Conservation (phyloP, 306 rosid genomes). For the Fragaria iinumae region DNA sequence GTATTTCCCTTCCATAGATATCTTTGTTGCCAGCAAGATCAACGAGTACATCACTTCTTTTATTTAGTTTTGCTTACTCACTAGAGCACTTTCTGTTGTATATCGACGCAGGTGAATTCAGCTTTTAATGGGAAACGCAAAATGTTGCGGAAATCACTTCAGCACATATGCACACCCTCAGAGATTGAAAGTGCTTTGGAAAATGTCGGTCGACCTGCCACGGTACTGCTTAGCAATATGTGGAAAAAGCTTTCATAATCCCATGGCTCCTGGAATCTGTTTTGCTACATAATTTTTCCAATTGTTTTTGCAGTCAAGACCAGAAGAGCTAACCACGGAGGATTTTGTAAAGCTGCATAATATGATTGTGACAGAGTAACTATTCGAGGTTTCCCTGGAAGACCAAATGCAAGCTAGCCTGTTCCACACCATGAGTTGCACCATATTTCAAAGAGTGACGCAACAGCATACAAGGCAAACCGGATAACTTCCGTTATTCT, state of each 20-base stretch:
- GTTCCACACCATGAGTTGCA: background rate
- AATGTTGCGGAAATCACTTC: conserved; percentile 84
- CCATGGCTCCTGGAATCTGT: background rate
- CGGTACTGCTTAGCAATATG: conserved; percentile 37
- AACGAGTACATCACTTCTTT: background rate
- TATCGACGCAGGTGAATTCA: conserved; percentile 59
- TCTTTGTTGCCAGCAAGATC: background rate
- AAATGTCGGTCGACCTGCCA: conserved; percentile 56
- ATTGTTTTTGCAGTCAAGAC: conserved; percentile 59
- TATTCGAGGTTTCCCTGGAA: conserved; percentile 16
- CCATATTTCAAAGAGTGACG: background rate
- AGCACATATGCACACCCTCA: conserved; percentile 61
- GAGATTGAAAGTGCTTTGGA: conserved; percentile 71
- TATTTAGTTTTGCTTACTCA: background rate
- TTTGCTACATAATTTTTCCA: conserved; percentile 9
- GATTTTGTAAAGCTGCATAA: conserved; percentile 75
- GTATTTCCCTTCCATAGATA: background rate
- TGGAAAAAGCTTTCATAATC: background rate
- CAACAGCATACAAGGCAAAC: background rate
- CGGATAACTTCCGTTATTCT: background rate
- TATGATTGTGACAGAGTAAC: conserved; percentile 47
- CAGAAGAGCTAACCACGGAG: conserved; percentile 71
- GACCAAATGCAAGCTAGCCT: background rate
- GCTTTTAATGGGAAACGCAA: conserved; percentile 92
- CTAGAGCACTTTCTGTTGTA: background rate